These are phyloP conservation scores for Zygoascus hellenicus DNA, from an alignment of 1,139 yeast species.

Conservation along the genomic window DNA sequence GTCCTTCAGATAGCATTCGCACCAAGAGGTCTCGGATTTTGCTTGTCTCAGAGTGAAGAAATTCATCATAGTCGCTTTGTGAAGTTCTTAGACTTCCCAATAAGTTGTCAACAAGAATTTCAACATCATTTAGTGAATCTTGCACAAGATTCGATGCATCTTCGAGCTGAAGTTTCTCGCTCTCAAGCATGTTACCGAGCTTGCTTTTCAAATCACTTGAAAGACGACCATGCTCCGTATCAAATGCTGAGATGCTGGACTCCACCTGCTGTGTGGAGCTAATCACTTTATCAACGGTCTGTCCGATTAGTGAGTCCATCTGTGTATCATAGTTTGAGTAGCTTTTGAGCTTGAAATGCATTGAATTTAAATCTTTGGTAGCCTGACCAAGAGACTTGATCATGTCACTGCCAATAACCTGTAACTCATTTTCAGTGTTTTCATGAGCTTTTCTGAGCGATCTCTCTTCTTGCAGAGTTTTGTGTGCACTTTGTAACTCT, in stretches of 20 bases:
- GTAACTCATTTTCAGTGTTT: constrained; percentile 29
- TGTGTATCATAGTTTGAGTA: constrained; percentile 2
- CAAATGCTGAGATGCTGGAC: constrained; percentile 3
- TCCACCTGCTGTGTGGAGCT: constrained; percentile 1
- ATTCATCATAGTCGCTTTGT: constrained; percentile 5
- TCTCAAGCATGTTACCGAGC: constrained; percentile 8
- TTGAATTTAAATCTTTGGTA: constrained; percentile 22
- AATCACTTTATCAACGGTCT: not conserved
- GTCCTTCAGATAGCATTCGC: constrained; percentile 6
- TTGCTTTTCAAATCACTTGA: constrained; percentile 3
- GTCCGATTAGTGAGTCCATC: not conserved
- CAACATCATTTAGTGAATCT: constrained; percentile 15
- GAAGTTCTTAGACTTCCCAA: constrained; percentile 3
- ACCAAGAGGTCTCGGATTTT: constrained; percentile 3
- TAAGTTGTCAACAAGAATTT: constrained; percentile 12
- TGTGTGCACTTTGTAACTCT: constrained; percentile 20
- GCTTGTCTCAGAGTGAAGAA: constrained; percentile 4
- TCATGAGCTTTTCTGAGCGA: constrained; percentile 30
- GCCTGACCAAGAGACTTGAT: constrained; percentile 28
- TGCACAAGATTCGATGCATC: constrained; percentile 15
- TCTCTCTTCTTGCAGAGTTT: constrained; percentile 25
- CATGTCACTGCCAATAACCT: constrained; percentile 27
- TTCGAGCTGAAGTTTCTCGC: constrained; percentile 12
- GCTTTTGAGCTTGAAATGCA: constrained; percentile 19
- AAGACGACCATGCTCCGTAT: constrained; percentile 4